Evolutionary conservation across 805 yeast genomes (phyloP), one percentile per base, ranked within the genome.

Genomic region (Candida yuanshanica): DNA sequence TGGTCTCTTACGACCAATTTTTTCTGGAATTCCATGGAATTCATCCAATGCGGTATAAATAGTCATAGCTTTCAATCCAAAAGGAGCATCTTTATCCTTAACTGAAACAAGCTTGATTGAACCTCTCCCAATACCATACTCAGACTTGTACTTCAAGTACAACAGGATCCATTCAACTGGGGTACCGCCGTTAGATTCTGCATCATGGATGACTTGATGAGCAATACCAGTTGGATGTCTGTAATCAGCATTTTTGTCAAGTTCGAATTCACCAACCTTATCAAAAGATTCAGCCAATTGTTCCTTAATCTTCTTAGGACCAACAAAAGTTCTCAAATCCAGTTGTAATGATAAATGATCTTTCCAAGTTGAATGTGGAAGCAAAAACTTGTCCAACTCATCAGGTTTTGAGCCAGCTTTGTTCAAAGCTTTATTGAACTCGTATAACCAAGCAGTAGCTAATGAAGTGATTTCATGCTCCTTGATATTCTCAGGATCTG

Each of bases 91-190:
- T 13, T 55, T 54, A 24, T 51, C 55, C 23, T 61, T 50, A 29
- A 62, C 61, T 4, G 63, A 51, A 18, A 62, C 51, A 33, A 67
- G 47, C 42, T 62, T 58, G 33, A 63, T 49, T 10, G 58, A 38
- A 13, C 62, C 71, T 24, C 52, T 51, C 24, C 70, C 70, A 16
- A 35, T 24, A 22, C 70, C 72, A 45, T 55, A 59, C 7, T 51
- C 50, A 22, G 56, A 60, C 18, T 52, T 42, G 44, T 63, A 64
- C 33, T 56, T 56, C 41, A 62, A 34, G 42, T 59, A 58, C 17
- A 62, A 41, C 34, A 59, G 56, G 24, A 68, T 45, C 69, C 68
- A 67, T 44, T 67, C 63, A 34, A 66, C 50, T 33, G 68, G 66
- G 16, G 41, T 40, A 16, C 47, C 53, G 33, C 38, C 38, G 10